phyloP scores from a whole-genome alignment of 768 basidiomycete species.

The Dacryopinax primogenitus region DNA sequence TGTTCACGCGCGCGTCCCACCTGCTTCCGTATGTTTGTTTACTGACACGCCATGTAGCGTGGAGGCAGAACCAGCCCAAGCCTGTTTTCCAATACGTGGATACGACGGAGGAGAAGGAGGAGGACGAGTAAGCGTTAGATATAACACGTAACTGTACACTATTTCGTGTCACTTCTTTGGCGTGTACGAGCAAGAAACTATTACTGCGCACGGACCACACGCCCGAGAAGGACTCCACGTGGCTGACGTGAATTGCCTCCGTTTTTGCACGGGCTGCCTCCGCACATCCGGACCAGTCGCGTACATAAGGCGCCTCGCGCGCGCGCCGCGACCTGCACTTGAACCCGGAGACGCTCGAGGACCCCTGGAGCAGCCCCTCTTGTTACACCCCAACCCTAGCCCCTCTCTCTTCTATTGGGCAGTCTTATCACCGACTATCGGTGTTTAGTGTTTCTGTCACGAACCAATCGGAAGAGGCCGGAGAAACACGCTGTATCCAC shows the following conservation, averaged over 20 bases:
- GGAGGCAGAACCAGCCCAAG: conserved; percentile 74
- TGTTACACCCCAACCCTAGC: background rate
- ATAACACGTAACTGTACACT: background rate
- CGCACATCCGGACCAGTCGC: background rate
- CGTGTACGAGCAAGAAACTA: background rate
- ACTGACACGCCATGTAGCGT: conserved; percentile 39
- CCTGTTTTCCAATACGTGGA: conserved; percentile 62
- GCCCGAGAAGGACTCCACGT: background rate
- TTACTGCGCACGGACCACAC: background rate
- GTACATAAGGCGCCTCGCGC: background rate
- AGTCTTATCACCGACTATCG: background rate
- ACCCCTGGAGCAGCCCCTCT: background rate
- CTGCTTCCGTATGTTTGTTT: background rate
- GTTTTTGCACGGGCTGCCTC: background rate
- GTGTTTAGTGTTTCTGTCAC: background rate
- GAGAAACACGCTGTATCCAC: too few species aligned
- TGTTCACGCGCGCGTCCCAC: conserved; percentile 10
- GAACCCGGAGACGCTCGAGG: conserved; percentile 9
- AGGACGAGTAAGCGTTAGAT: conserved; percentile 20
- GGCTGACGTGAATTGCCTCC: background rate
- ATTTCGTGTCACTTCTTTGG: background rate
- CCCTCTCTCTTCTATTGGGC: background rate
- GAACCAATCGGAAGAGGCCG: too few species aligned
- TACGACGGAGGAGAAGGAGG: conserved; percentile 45
- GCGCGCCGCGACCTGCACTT: conserved; percentile 5